Base-by-base conservation (phyloP, 2,329 filamentous ascomycete species). In the Cordyceps pruinosa region DNA sequence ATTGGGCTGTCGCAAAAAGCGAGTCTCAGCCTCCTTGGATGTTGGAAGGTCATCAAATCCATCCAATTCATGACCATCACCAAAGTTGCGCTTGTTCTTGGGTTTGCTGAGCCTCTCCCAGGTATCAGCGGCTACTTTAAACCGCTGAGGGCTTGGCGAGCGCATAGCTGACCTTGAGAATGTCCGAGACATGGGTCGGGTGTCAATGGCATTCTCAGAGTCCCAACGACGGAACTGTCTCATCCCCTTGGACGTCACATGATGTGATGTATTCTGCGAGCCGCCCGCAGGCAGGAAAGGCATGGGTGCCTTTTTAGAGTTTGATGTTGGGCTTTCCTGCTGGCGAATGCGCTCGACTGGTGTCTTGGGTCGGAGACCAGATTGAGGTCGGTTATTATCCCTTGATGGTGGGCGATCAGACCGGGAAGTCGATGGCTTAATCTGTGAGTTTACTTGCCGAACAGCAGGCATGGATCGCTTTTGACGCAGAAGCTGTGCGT, bases 31-130 rank as follows among this genome's bases (percentile, higher is more conserved):
- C 59, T 87, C 84, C 13, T 81, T 84, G 17, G 92, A 97, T 0
- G 92, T 97, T 1, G 93, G 93, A 57, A 99, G 76, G 71, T 99
- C 94, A 69, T 99, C 94, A 69, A 99, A 97, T 2, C 82, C 85
- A 64, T 97, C 93, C 34, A 99, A 79, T 71, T 99, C 94, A 59
- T 87, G 88, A 17, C 94, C 94, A 70, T 97, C 90, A 13, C 94
- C 94, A 73, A 95, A 99, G 79, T 72, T 68, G 60, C 70, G 72
- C 62, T 72, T 73, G 51, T 70, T 70, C 64, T 71, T 73, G 3
- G 90, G 90, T 69, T 86, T 88, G 61, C 83, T 92, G 59, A 96
- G 74, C 47, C 87, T 85, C 62, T 87, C 84, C 76, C 78, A 82
- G 5, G 74, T 73, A 39, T 78, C 78, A 47, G 79, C 80, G 71